Evolutionary conservation across 2,329 filamentous ascomycete species (phyloP), one percentile per base, ranked within the genome.

Genomic region (Diaporthe nobilis): DNA sequence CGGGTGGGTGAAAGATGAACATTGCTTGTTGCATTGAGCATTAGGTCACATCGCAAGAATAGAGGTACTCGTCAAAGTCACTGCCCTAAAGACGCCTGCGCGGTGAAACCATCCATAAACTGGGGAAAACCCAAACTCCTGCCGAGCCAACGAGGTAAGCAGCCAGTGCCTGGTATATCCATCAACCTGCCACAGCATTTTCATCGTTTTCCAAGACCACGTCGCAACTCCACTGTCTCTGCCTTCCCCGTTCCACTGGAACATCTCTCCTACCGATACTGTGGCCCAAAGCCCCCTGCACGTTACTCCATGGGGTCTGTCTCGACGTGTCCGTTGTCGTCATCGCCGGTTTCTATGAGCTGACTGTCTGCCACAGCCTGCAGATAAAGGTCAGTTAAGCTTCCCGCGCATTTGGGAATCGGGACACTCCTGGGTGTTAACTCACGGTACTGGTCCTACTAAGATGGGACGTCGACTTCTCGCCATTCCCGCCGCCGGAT

Each of bases 371-470:
- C 65, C n/a, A 70, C 65, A 13, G 65, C 65, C 65, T 70, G n/a
- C 15, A 28, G 44, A 9, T 20, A 15, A 13, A 9, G 4, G 31
- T 55, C 13, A 55, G 15, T 28, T 1, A 39, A 28, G 2, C 13
- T 70, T 0, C 17, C 10, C n/a, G n/a, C 47, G 1, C 22, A 42
- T 39, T 7, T 20, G 6, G 13, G 7, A 13, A 12, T 22, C 3
- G 7, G 10, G 15, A 53, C 44, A 37, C 20, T 28, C 2, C 47
- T 20, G n/a, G 9, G 13, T 22, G 5, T n/a, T n/a, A 75, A 75
- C 73, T 77, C 28, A 75, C 75, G 20, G 75, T 77, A 49, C 75
- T 77, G 37, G 58, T 71, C 61, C 75, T 68, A 31, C 75, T 77
- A 49, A 77, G 65, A 25, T 42, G 61, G 31, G 60, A 37, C 47